Evolutionary conservation across 495 filamentous ascomycete species (phyloP).

Genomic region (Penicillium mononematosum): DNA sequence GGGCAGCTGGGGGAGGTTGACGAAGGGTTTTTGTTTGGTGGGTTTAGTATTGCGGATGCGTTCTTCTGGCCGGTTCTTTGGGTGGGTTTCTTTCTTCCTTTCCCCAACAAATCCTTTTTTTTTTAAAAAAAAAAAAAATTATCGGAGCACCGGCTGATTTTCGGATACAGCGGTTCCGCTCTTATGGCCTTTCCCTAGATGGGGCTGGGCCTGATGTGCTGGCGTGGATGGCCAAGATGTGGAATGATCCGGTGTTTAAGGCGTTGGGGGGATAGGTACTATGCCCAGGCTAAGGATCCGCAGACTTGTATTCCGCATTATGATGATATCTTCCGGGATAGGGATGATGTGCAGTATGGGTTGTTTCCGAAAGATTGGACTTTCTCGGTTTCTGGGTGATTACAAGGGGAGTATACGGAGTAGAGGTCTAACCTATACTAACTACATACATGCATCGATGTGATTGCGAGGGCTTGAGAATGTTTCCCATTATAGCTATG

Average conservation of each 20-base stretch:
- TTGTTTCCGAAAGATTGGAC: conserved; percentile 41
- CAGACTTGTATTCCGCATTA: conserved; percentile 38
- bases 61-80: conserved; percentile 41
- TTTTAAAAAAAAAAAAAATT: too few species aligned
- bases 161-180: conserved; percentile 40
- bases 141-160: background rate
- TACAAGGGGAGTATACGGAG: background rate
- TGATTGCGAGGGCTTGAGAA: background rate
- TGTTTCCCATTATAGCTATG: background rate
- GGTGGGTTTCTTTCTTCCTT: conserved; percentile 25
- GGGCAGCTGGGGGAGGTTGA: conserved; percentile 22
- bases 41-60: conserved; percentile 40
- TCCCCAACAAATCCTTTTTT: background rate
- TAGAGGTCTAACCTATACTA: background rate
- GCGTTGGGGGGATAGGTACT: conserved; percentile 33
- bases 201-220: conserved; percentile 37
- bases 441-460: background rate
- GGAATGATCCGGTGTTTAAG: conserved; percentile 43
- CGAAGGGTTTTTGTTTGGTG: conserved; percentile 32
- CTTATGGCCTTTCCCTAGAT: conserved; percentile 42
- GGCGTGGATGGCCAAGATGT: conserved; percentile 49
- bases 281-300: conserved; percentile 39
- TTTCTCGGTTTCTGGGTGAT: conserved; percentile 24
- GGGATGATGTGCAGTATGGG: conserved; percentile 34
- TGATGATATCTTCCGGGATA: conserved; percentile 41